Evolutionary conservation across 441 rosid species (phyloP), one percentile per base, ranked within the genome.

Genomic region (Dalechampia spathulata): DNA sequence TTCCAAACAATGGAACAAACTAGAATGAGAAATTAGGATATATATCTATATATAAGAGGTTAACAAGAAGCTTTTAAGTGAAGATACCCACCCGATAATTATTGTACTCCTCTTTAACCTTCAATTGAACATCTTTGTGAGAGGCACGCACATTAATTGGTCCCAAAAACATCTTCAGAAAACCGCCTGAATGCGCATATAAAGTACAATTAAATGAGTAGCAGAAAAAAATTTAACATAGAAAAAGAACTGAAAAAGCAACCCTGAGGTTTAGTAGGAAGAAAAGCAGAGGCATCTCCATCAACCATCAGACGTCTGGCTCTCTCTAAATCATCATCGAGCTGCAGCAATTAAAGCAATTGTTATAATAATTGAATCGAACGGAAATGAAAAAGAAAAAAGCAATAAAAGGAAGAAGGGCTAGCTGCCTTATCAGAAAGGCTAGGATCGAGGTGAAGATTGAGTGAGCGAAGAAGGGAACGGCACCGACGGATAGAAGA

Each of bases 71-170:
- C n/a, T n/a, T n/a, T n/a, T n/a, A n/a, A n/a, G n/a, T n/a, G n/a
- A n/a, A n/a, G n/a, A n/a, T n/a, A n/a, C n/a, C 3, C 25, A 85
- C 93, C 74, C 97, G 81, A 74, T 85, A 93, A 66, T 87, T 78
- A 73, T 90, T 93, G 78, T 93, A 93, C 72, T 93, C 99, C 74
- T 93, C 99, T 78, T 93, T 93, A 61, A 90, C 97, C 81, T 93
- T 93, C 75, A 87, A 77, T 52, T 85, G 97, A 42, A 93, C 79
- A 43, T 90, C 99, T 73, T 90, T 90, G 34, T 82, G 81, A 53
- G 81, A 64, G 55, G 97, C 99, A 22, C 89, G 83, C 42, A 93
- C 99, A 74, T 87, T 93, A 49, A 93, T 81, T 59, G 99, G 97
- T 21, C 99, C 97, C 70, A 93, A 48, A 72, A 93, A 90, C 96